Base-by-base conservation (phyloP, 2,329 filamentous ascomycete genomes). In the Phaeosphaeriaceae sp. region DNA sequence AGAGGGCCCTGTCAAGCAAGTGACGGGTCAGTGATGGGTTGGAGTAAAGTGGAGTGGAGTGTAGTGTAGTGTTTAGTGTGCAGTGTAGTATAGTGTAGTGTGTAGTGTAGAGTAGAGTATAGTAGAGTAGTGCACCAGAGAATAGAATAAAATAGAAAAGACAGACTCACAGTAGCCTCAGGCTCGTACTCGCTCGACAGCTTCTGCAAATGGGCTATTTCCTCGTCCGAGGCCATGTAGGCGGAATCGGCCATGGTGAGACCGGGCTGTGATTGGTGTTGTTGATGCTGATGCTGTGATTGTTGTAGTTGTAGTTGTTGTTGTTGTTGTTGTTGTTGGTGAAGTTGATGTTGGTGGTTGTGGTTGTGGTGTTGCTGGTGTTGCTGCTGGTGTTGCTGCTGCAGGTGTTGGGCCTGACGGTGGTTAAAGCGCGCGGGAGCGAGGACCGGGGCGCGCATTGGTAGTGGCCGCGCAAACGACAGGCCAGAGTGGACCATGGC, bases 1-100 rank as follows among this genome's bases (percentile, higher is more conserved):
- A 92, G 80, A 53, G 90, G 89, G 47, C 91, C 92, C 93, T 97
- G 38, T n/a, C n/a, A n/a, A n/a, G n/a, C n/a, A n/a, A n/a, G 67
- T 51, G 48, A 55, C 58, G 57, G 60, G n/a, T 62, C 58, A 61
- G 59, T 53, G 42, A 35, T 38, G 23, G 37, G n/a, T n/a, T n/a
- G n/a, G n/a, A n/a, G n/a, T n/a, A n/a, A n/a, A n/a, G n/a, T n/a
- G n/a, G n/a, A n/a, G n/a, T n/a, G n/a, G n/a, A n/a, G n/a, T n/a
- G n/a, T n/a, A n/a, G n/a, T n/a, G n/a, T n/a, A n/a, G n/a, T n/a
- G n/a, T n/a, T n/a, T n/a, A n/a, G n/a, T n/a, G n/a, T n/a, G n/a
- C n/a, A n/a, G n/a, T n/a, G n/a, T n/a, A n/a, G n/a, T n/a, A n/a
- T n/a, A n/a, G n/a, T n/a, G n/a, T n/a, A n/a, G n/a, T n/a, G n/a